Base-by-base conservation (phyloP, 1,284 basidiomycete species). In the Mycosarcoma maydis region DNA sequence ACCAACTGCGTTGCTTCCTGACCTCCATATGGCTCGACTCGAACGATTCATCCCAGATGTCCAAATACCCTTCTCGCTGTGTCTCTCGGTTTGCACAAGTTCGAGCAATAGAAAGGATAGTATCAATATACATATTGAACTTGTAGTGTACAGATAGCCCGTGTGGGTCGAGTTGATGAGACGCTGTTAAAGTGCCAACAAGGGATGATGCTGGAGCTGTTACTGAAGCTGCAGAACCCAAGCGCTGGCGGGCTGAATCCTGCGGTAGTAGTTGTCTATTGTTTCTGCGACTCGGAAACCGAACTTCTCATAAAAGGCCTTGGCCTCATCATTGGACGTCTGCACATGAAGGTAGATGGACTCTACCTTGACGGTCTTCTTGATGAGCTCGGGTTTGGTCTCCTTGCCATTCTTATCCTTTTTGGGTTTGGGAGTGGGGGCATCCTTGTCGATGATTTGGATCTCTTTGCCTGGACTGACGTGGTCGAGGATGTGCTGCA, bases 321-420 rank as follows among this genome's bases (percentile, higher is more conserved):
- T 73, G 17, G 79, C 82, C 45, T 80, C 80, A 14, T 78, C 73
- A 54, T 83, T 83, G 27, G 66, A 68, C 7, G 77, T 80, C 67
- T 83, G 83, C 13, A 83, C 83, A 45, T 83, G 82, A 3, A 83
- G 72, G 41, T 81, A 83, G 24, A 83, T 54, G 27, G 57, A 61
- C 36, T 74, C 59, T 32, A 83, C 68, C 24, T 54, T 65, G 49
- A 60, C 58, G 6, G 55, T 68, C 40, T 55, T 65, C 37, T 54
- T 73, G 39, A 51, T 29, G n/a, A 50, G 52, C 11, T 60, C 67
- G 4, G 48, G 53, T 51, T 56, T 69, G 48, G 19, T 67, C 51
- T 51, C 67, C 47, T 77, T 75, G 38, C 57, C 74, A 36, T 65
- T 66, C 61, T 78, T 75, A 65, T 73, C 73, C 46, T 62, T 70